Evolutionary conservation across 2,329 filamentous ascomycete genomes (phyloP).

Genomic region (Elsinoe perseae): DNA sequence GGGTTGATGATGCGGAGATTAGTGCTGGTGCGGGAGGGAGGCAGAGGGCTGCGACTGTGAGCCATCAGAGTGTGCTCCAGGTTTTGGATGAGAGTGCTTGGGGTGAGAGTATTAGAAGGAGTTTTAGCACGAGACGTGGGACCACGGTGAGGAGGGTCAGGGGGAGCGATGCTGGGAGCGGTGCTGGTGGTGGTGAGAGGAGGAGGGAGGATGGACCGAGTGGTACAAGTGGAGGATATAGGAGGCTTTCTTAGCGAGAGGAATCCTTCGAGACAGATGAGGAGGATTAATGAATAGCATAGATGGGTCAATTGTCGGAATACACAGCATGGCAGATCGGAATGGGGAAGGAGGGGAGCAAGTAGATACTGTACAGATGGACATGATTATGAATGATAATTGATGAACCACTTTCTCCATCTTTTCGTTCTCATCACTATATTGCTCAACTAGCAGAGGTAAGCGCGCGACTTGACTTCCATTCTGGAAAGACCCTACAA

Average conservation of each 20-base stretch:
- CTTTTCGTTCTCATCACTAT: no score
- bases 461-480: no score
- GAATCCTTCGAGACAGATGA: not conserved
- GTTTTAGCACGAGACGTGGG: constrained; percentile 49
- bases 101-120: constrained; percentile 85
- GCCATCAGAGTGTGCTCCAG: constrained; percentile 68
- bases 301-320: no score
- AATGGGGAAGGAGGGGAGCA: not conserved
- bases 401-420: no score
- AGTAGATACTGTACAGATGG: not conserved
- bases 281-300: not conserved
- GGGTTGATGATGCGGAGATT: constrained; percentile 19
- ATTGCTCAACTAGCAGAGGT: no score
- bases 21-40: constrained; percentile 28
- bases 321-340: not conserved
- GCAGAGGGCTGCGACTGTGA: constrained; percentile 60
- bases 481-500: no score
- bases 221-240: not conserved
- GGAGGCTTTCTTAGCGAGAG: not conserved
- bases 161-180: not conserved
- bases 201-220: not conserved
- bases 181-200: not conserved
- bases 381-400: not conserved
- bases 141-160: constrained; percentile 1
- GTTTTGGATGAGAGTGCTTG: constrained; percentile 84